Percentiles rank a stretch among this genome's conserved stretches.
Evolutionary conservation across 2,329 filamentous ascomycete genomes (phyloP).

Genomic region (Fusarium transvaalense): DNA sequence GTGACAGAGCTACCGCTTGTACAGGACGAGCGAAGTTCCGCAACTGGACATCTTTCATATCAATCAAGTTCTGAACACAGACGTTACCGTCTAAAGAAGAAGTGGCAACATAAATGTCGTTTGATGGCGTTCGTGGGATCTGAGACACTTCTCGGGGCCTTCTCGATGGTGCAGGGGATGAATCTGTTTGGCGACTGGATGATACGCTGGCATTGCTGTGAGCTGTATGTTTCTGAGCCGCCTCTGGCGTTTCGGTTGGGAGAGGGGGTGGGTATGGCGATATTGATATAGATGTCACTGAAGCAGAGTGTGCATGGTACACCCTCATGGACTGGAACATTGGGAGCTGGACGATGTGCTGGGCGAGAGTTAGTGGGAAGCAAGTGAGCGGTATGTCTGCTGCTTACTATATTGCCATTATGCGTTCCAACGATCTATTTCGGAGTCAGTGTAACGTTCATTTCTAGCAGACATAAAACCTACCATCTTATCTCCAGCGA

Average conservation of each 20-base stretch:
- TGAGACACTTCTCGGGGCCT: conserved; percentile 64
- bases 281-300: conserved; percentile 88
- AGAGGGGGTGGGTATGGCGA: conserved; percentile 81
- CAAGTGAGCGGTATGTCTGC: background rate
- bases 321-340: conserved; percentile 83
- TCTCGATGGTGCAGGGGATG: conserved; percentile 65
- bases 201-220: conserved; percentile 53
- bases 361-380: conserved; percentile 46
- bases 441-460: conserved; percentile 38
- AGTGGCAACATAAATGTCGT: conserved; percentile 92
- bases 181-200: conserved; percentile 50
- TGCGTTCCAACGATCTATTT: conserved; percentile 89
- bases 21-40: conserved; percentile 95
- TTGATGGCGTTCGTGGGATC: conserved; percentile 82
- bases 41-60: conserved; percentile 89
- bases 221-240: conserved; percentile 53
- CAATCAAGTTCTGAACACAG: conserved; percentile 87
- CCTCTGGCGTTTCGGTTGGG: conserved; percentile 59
- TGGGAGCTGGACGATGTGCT: conserved; percentile 90
- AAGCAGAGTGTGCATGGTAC: conserved; percentile 94
- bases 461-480: conserved; percentile 35
- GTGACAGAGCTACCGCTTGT: conserved; percentile 92
- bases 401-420: conserved; percentile 93
- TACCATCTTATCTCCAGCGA: conserved; percentile 97
- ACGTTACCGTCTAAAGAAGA: conserved; percentile 97